A percentile compares a stretch with the other conserved stretches of the same genome.
Conservation (phyloP, 345 rosid species). For the Aquilaria malaccensis region DNA sequence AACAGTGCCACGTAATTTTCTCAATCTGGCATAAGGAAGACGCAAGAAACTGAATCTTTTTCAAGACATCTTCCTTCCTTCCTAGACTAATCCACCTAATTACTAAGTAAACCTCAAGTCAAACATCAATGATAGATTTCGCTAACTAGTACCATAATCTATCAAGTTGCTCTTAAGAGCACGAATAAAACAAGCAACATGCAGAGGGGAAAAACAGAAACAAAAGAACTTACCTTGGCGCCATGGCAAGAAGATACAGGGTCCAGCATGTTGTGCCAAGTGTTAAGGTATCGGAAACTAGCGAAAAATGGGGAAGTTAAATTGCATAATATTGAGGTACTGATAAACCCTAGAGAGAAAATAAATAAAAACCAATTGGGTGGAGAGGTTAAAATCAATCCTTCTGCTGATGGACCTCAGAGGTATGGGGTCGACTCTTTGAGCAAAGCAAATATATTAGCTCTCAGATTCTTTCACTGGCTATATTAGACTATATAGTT, state of each 20-base stretch:
- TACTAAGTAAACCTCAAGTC: neutral
- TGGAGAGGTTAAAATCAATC: too few species aligned
- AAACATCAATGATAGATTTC: neutral
- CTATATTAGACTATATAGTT: too few species aligned
- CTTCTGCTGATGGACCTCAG: too few species aligned
- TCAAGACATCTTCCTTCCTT: neutral
- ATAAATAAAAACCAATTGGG: neutral
- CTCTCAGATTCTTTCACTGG: too few species aligned
- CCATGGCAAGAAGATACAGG: slow-evolving; percentile 36
- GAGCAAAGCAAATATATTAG: too few species aligned
- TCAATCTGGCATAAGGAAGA: too few species aligned
- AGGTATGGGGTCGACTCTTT: too few species aligned
- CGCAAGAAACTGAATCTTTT: too few species aligned
- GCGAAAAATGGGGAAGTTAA: slow-evolving; percentile 1
- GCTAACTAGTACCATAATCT: neutral
- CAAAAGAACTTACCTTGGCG: slow-evolving; percentile 35
- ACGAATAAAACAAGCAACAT: slow-evolving; percentile 1
- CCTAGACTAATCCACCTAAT: neutral
- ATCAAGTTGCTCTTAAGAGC: neutral
- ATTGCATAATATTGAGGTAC: slow-evolving; percentile 21
- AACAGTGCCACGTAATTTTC: too few species aligned
- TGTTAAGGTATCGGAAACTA: slow-evolving; percentile 3
- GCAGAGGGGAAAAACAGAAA: slow-evolving; percentile 7
- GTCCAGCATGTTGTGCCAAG: slow-evolving; percentile 35
- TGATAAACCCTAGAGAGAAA: slow-evolving; percentile 16